Base-by-base conservation (phyloP, 2,329 filamentous ascomycete genomes). In the Emydomyces testavorans region DNA sequence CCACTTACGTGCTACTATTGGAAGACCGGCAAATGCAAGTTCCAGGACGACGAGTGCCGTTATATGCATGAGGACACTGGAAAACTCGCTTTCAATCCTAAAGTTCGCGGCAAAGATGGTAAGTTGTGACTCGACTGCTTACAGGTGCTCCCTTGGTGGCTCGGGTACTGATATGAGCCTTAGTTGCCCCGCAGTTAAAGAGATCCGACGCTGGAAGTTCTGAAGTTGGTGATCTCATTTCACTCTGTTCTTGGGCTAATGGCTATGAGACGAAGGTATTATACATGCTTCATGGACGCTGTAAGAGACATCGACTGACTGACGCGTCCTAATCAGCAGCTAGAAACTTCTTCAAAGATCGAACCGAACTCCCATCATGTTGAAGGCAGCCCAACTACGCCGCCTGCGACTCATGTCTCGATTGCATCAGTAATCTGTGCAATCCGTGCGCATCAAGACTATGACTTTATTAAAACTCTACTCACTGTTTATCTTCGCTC, bases 1-100 rank as follows among this genome's bases (percentile, higher is more conserved):
- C 54, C 57, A 26, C 48, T 62, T 28, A 63, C 60, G 10, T 64
- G 62, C 50, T 60, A 55, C 49, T 63, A 54, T 51, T 64, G 60
- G 60, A 53, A 53, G 16, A 53, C 54, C 13, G 54, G 55, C 16
- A 29, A 46, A 29, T 64, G 62, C 52, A 57, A 50, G 34, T 54
- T 55, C 31, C 48, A 49, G 3, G 55, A 55, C 18, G 51, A 56
- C 23, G 51, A 57, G 6, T 64, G 61, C 40, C 41, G 54, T 6
- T 64, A 61, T 49, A 54, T 61, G 15, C 61, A 64, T 50, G 48
- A 52, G 18, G 49, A 58, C 29, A 63, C 59, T 10, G 59, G 52
- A 2, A 50, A 34, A n/a, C 18, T 58, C 29, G 58, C 45, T 8
- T 40, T 15, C 18, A 26, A 11, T 2, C 45, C 45, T 2, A 40